These are phyloP conservation scores for Pseudogymnoascus sp. DNA, from an alignment of 2,329 filamentous ascomycete genomes.

Conservation along the genomic window DNA sequence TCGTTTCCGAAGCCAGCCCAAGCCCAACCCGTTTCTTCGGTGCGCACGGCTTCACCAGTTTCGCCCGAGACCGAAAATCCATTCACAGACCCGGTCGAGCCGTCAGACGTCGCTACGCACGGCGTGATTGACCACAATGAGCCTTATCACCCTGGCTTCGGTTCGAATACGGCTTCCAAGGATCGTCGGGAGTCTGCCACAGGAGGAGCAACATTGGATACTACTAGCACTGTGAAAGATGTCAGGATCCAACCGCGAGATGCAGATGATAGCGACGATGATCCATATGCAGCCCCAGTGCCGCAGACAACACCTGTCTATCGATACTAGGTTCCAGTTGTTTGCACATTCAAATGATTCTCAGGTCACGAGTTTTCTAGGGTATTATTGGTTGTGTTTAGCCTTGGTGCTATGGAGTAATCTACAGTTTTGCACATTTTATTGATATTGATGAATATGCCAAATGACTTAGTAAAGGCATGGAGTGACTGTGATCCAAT, in stretches of 20 bases:
- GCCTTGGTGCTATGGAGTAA: slow-evolving; percentile 1
- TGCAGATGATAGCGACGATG: slow-evolving; percentile 15
- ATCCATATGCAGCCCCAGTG: slow-evolving; percentile 14
- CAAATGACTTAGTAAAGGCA: neutral
- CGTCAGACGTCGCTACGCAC: neutral
- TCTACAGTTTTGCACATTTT: neutral
- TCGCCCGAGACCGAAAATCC: slow-evolving; percentile 22
- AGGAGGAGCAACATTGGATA: slow-evolving; percentile 22
- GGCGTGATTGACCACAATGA: slow-evolving; percentile 15
- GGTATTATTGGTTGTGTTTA: neutral
- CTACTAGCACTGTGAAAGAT: slow-evolving; percentile 14
- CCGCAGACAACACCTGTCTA: slow-evolving; percentile 21
- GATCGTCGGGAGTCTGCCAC: slow-evolving; percentile 22
- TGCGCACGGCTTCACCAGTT: neutral
- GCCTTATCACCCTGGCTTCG: slow-evolving; percentile 29
- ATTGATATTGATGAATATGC: neutral
- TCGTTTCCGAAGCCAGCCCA: neutral
- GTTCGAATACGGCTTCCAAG: slow-evolving; percentile 21
- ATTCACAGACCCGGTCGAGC: slow-evolving; percentile 22
- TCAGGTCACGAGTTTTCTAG: neutral
- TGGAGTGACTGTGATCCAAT: neutral
- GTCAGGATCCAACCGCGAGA: slow-evolving; percentile 1
- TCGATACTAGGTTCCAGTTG: slow-evolving; percentile 17
- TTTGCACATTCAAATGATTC: neutral
- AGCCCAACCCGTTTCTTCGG: slow-evolving; percentile 13